Evolutionary conservation across 495 filamentous ascomycete species (phyloP), one percentile per base, ranked within the genome.

Genomic region (Cercophora newfieldiana): DNA sequence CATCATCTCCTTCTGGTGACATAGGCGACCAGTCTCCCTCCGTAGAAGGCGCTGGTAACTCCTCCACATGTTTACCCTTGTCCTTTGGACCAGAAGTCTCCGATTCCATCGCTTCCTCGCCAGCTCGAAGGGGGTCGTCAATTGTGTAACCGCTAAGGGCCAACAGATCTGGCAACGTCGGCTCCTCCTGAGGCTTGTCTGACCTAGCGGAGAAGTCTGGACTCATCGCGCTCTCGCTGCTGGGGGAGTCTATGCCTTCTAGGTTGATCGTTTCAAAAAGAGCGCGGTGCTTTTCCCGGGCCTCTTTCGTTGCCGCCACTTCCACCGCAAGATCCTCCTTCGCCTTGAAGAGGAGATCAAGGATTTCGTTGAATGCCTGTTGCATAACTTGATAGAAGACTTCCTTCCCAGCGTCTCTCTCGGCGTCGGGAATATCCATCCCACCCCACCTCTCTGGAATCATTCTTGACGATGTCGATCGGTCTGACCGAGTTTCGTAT

Each of bases 331-430:
- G 74, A 64, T 92, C 88, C 77, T 99, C 95, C 66, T 90, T 89
- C 25, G 81, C 81, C 68, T 88, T 88, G 80, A 98, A 98, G 0
- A 99, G 80, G 10, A 87, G 81, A 73, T 97, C 91, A 5, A 99
- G 85, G 3, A 98, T 80, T 74, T 98, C 93, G 71, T 97, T 97
- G 75, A 97, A 89, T 0, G 90, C 92, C 71, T 96, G 89, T 71
- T 97, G 92, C 0, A 90, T 91, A 19, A 94, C 88, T 72, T 97
- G 91, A 71, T 95, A 97, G 7, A 98, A 80, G 18, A 97, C 87
- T 71, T 98, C 95, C 67, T 90, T 92, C 30, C 92, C 92, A 7
- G 90, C 86, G 71, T 97, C 93, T 68, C 81, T 83, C 70, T 96
- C 94, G 18, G 88, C 87, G 57, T 92, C 90, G 8, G 91, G 90